These are phyloP conservation scores for Paecilomyces fulvus DNA, from an alignment of 2,329 filamentous ascomycete genomes.

Conservation along the genomic window DNA sequence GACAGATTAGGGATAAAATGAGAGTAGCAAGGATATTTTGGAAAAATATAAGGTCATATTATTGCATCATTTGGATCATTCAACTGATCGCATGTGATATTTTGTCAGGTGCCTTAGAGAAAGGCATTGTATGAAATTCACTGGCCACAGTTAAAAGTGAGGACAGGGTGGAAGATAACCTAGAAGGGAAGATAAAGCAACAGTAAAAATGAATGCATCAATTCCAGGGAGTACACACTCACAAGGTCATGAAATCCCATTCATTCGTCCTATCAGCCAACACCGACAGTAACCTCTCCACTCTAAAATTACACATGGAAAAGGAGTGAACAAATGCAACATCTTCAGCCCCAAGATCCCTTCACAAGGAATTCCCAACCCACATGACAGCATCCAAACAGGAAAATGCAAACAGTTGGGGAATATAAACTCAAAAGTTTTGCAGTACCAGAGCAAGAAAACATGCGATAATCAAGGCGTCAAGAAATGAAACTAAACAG, in stretches of 20 bases:
- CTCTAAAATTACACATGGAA: background rate
- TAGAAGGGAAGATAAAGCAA: too few relatives aligned
- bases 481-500: background rate
- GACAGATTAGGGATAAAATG: background rate
- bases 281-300: background rate
- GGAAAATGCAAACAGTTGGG: background rate
- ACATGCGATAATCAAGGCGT: background rate
- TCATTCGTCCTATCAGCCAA: background rate
- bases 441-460: background rate
- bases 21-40: background rate
- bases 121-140: too few relatives aligned
- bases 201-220: background rate
- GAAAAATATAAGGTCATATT: too few relatives aligned
- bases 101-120: too few relatives aligned
- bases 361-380: background rate
- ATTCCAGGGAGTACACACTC: background rate
- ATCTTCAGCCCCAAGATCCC: background rate
- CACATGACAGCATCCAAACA: background rate
- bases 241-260: background rate
- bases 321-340: background rate
- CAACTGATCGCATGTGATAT: too few relatives aligned
- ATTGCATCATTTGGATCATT: too few relatives aligned
- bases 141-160: too few relatives aligned
- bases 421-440: background rate
- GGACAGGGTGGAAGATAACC: too few relatives aligned